Conservation (phyloP, 352 stramenopile species). For the Globisporangium spinosum region DNA sequence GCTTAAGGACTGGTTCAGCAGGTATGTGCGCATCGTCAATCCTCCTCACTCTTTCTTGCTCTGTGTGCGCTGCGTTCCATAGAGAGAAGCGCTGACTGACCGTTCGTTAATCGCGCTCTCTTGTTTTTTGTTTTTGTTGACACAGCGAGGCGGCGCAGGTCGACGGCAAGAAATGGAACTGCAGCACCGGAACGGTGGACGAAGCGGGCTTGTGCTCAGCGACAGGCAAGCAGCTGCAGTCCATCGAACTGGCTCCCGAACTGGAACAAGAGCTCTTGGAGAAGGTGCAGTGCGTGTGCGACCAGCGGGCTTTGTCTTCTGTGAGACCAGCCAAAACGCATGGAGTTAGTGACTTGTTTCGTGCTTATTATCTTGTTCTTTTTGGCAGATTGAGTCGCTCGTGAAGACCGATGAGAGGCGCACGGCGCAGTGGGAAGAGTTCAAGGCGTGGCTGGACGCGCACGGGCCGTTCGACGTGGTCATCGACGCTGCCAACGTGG, state of each 20-base stretch:
- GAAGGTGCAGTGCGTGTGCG: constrained; percentile 38
- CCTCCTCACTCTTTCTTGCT: background rate
- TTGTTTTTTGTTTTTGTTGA: constrained; percentile 6
- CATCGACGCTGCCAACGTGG: constrained; percentile 97
- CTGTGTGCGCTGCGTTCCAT: background rate
- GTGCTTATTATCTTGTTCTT: background rate
- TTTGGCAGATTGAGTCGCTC: constrained; percentile 65
- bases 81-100: background rate
- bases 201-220: constrained; percentile 52
- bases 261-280: constrained; percentile 44
- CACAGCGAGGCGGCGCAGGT: constrained; percentile 56
- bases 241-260: constrained; percentile 54
- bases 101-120: background rate
- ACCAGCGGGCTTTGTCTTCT: background rate
- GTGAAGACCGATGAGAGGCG: constrained; percentile 71
- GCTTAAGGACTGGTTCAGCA: constrained; percentile 70
- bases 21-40: constrained; percentile 22
- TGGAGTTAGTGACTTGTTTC: background rate
- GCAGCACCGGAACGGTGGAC: constrained; percentile 48
- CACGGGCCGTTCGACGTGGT: constrained; percentile 90
- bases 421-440: constrained; percentile 71
- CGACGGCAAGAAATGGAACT: constrained; percentile 55
- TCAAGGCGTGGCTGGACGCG: constrained; percentile 73
- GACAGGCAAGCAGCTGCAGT: constrained; percentile 58
- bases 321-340: background rate